phyloP scores from a whole-genome alignment of 176 grass and related monocot genomes.

The Aegilops speltoides region DNA sequence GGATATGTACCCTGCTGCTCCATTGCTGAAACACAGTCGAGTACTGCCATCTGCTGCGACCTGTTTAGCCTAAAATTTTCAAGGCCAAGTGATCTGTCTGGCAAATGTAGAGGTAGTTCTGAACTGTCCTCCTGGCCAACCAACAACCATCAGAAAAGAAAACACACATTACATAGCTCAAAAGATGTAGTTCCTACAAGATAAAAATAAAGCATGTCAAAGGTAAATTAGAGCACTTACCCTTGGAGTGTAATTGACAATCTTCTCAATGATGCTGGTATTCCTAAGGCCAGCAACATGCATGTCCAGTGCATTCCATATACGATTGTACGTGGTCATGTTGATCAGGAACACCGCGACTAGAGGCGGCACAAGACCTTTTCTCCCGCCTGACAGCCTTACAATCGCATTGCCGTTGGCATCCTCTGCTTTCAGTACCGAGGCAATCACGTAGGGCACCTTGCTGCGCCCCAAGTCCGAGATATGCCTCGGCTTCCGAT shows the following conservation, averaged over 20 bases:
- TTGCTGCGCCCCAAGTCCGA: conserved; percentile 23
- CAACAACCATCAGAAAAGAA: not conserved
- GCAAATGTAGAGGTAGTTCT: not conserved
- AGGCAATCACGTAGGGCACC: conserved; percentile 26
- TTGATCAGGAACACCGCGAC: conserved; percentile 61
- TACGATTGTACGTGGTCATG: conserved; percentile 60
- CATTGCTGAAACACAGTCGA: conserved; percentile 40
- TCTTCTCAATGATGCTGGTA: conserved; percentile 17
- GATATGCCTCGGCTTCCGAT: conserved; percentile 38
- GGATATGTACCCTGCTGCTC: not conserved
- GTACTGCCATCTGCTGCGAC: conserved; percentile 41
- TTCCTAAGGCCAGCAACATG: not conserved
- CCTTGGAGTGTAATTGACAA: conserved; percentile 22
- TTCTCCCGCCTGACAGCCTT: conserved; percentile 11
- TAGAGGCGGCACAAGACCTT: not conserved
- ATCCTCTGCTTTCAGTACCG: conserved; percentile 6
- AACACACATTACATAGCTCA: not conserved
- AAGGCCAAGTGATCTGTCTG: not conserved
- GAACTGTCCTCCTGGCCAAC: not conserved
- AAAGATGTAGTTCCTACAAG: not conserved
- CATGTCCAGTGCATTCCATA: conserved; percentile 42
- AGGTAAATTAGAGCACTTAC: not conserved
- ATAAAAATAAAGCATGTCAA: not conserved
- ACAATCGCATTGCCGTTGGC: not conserved
- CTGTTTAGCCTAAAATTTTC: conserved; percentile 40